phyloP scores from a whole-genome alignment of 208 protist genomes.

The Trichomonas tenax region DNA sequence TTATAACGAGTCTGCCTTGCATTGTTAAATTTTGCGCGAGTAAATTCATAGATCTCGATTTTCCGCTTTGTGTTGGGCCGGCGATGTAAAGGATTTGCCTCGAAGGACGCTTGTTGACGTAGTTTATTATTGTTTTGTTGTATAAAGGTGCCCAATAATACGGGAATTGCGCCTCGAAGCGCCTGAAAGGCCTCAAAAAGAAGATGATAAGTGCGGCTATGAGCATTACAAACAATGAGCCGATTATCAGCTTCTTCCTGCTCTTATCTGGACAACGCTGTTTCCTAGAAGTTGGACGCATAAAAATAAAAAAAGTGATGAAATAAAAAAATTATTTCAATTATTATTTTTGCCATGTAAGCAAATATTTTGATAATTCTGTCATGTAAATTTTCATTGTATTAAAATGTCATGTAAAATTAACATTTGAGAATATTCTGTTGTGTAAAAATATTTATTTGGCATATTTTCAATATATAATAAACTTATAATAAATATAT shows the following conservation, averaged over 20 bases:
- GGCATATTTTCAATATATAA: too few species aligned
- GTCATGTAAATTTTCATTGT: too few species aligned
- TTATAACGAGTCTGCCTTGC: background rate
- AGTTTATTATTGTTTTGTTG: background rate
- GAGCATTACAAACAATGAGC: background rate
- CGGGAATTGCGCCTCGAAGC: background rate
- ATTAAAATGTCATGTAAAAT: too few species aligned
- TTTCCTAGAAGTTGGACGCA: background rate
- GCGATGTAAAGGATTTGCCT: background rate
- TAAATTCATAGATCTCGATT: background rate
- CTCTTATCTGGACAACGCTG: background rate
- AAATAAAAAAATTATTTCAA: too few species aligned
- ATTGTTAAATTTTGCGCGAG: background rate
- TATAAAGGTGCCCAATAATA: background rate
- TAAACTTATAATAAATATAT: too few species aligned
- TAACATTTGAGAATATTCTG: too few species aligned
- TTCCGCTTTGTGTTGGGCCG: background rate
- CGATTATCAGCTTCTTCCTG: background rate
- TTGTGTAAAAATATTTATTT: too few species aligned
- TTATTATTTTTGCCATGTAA: too few species aligned
- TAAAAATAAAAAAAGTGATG: background rate
- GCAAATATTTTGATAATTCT: too few species aligned
- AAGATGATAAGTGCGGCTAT: background rate
- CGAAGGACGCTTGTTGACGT: background rate
- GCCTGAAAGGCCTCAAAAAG: background rate